These are phyloP conservation scores for Brettanomyces bruxellensis DNA, from an alignment of 805 yeast species.

Conservation along the genomic window DNA sequence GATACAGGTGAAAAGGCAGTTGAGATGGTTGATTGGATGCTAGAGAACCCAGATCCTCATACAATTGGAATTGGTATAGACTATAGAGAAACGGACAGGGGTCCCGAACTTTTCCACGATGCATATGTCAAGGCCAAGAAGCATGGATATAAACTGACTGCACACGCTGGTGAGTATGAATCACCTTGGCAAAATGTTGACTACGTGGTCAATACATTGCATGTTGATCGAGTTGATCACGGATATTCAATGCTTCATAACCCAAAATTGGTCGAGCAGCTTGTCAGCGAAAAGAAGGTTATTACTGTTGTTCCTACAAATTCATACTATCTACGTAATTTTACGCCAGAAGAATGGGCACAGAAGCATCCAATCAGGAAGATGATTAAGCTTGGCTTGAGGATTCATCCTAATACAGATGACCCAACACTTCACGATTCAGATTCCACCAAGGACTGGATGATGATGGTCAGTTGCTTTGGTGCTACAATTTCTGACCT, in stretches of 20 bases:
- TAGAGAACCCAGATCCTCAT: slow-evolving; percentile 12
- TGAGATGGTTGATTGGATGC: slow-evolving; percentile 23
- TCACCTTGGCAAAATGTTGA: slow-evolving; percentile 21
- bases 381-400: slow-evolving; percentile 20
- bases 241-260: slow-evolving; percentile 24
- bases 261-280: slow-evolving; percentile 15
- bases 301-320: slow-evolving; percentile 26
- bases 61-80: slow-evolving; percentile 25
- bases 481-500: slow-evolving; percentile 17
- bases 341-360: slow-evolving; percentile 23
- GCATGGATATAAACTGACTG: slow-evolving; percentile 20
- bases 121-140: slow-evolving; percentile 18
- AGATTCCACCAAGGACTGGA: slow-evolving; percentile 23
- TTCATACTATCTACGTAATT: slow-evolving; percentile 22
- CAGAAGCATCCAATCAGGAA: slow-evolving; percentile 21
- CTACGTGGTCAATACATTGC: slow-evolving; percentile 15
- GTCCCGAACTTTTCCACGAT: slow-evolving; percentile 20
- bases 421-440: slow-evolving; percentile 25
- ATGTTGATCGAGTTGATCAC: slow-evolving; percentile 23
- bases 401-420: slow-evolving; percentile 24
- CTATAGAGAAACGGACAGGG: slow-evolving; percentile 22
- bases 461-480: slow-evolving; percentile 24
- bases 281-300: slow-evolving; percentile 11
- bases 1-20: slow-evolving; percentile 18
- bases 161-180: slow-evolving; percentile 26